These are phyloP conservation scores for Quillaja saponaria DNA, from an alignment of 306 rosid species.

Conservation along the genomic window DNA sequence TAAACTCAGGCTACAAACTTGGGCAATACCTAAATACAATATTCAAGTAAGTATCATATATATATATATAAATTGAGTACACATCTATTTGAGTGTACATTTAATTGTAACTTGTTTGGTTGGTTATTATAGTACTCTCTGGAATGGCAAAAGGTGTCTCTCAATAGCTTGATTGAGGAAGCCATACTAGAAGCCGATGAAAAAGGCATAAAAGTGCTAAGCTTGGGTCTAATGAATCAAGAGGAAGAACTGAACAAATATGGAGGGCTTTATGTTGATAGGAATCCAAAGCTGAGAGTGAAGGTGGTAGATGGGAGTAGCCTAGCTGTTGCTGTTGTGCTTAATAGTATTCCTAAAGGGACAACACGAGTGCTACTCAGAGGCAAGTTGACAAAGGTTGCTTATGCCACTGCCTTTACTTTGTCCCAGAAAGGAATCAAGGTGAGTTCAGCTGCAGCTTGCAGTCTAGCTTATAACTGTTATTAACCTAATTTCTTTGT, in stretches of 20 bases:
- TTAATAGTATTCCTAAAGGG: conserved; percentile 58
- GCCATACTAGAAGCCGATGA: conserved; percentile 44
- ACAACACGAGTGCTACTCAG: conserved; percentile 61
- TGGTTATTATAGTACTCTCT: conserved; percentile 22
- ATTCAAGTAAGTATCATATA: conserved; percentile 44
- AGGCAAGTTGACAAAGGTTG: conserved; percentile 71
- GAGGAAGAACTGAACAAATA: conserved; percentile 58
- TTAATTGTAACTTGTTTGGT: not conserved
- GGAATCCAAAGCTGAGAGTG: conserved; percentile 52
- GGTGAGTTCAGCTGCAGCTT: conserved; percentile 31
- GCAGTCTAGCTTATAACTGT: no score
- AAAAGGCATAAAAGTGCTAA: conserved; percentile 46
- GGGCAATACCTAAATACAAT: conserved; percentile 61
- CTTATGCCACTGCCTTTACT: conserved; percentile 52
- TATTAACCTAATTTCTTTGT: not conserved
- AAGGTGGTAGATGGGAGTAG: conserved; percentile 80
- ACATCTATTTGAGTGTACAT: not conserved
- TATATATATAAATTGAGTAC: no score
- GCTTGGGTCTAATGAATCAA: conserved; percentile 53
- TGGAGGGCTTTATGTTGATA: conserved; percentile 55
- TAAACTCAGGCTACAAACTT: conserved; percentile 57
- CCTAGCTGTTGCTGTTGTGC: conserved; percentile 55
- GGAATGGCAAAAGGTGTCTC: conserved; percentile 31
- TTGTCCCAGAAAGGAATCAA: conserved; percentile 55
- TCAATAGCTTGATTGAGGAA: conserved; percentile 45